Base-by-base conservation (phyloP, 2,329 filamentous ascomycete genomes). In the Cytospora mali region DNA sequence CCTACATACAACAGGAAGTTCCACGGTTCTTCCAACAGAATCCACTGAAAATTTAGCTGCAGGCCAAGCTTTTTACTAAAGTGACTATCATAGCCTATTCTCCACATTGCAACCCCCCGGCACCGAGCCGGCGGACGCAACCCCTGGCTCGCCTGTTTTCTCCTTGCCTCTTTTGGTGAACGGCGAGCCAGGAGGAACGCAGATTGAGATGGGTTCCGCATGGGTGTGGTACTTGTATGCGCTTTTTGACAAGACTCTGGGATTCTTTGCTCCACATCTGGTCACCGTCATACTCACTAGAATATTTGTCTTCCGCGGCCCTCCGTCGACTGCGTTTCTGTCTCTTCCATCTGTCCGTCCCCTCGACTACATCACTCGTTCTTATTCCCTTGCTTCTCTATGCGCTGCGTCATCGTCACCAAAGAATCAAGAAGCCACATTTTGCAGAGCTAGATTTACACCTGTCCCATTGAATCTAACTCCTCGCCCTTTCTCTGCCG, bases 11-110 rank as follows among this genome's bases (percentile, higher is more conserved):
- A 13, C 18, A 59, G 60, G 58, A 59, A 31, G 55, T 62, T 65
- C 63, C 60, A 54, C 49, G 51, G 51, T 33, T 62, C 54, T 48
- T 57, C 55, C 51, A 50, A 55, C 54, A 25, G 48, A 49, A 50
- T 62, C 60, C 60, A 52, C 55, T 46, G 3, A 28, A 25, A 58
- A 2, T 29, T 51, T 50, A 63, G 62, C 56, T 61, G 58, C 61
- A 63, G 60, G 64, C 61, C 64, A 63, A 63, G 64, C 64, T 63
- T 65, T 65, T 39, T 52, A 55, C 61, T 60, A 63, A 57, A 55
- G 56, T 58, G 64, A 57, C 53, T 61, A 60, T 65, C 53, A 51
- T 55, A 63, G 53, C 52, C 51, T 56, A 28, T 49, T 50, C 62
- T 64, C 62, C 59, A 62, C 57, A 31, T 35, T 57, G 55, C 56